These are phyloP conservation scores for Alternaria viburni DNA, from an alignment of 2,329 filamentous ascomycete species.

Conservation along the genomic window DNA sequence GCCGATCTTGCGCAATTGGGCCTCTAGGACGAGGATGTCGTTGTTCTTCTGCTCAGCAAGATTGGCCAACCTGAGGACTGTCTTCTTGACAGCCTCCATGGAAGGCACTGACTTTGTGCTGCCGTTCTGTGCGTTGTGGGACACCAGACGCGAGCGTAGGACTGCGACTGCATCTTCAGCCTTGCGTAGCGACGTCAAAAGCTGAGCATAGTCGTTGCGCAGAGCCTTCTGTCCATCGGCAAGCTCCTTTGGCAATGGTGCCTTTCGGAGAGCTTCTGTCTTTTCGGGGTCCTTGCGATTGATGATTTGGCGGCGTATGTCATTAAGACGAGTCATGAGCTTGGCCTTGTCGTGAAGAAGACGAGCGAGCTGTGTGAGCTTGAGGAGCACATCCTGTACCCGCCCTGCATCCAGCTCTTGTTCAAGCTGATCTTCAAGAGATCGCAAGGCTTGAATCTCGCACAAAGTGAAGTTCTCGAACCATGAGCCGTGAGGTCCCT, in stretches of 20 bases:
- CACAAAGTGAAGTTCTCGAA: conserved; percentile 77
- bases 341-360: conserved; percentile 73
- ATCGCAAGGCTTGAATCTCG: conserved; percentile 73
- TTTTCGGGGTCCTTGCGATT: conserved; percentile 72
- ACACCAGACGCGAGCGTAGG: conserved; percentile 78
- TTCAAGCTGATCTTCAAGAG: conserved; percentile 68
- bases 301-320: conserved; percentile 77
- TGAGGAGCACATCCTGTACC: conserved; percentile 71
- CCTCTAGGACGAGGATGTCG: conserved; percentile 88
- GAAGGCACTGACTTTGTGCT: conserved; percentile 67
- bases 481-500: conserved; percentile 43
- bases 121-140: conserved; percentile 58
- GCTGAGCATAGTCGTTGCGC: conserved; percentile 73
- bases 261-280: conserved; percentile 66
- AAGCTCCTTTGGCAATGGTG: conserved; percentile 85
- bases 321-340: conserved; percentile 73
- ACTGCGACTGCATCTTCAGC: conserved; percentile 81
- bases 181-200: conserved; percentile 76
- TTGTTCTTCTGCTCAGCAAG: conserved; percentile 92
- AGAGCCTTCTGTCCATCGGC: conserved; percentile 83
- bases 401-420: conserved; percentile 69
- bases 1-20: conserved; percentile 76
- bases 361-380: conserved; percentile 71
- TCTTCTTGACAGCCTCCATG: conserved; percentile 89
- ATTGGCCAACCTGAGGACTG: conserved; percentile 88